These are phyloP conservation scores for Salix exigua DNA, from an alignment of 345 rosid genomes.

Conservation along the genomic window DNA sequence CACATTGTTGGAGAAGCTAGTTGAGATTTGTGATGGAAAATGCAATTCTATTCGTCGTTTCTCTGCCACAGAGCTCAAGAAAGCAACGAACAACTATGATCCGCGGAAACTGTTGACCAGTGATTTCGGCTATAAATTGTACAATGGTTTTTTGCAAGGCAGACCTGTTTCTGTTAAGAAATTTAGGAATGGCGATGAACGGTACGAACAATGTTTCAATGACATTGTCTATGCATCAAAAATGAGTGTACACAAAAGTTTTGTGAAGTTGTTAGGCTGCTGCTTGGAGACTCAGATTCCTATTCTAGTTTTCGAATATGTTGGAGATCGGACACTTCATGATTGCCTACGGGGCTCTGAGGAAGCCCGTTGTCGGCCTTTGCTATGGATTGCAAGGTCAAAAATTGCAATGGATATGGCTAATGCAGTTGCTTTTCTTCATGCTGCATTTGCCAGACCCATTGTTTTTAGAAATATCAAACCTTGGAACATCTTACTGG, in stretches of 20 bases:
- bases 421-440: slow-evolving; percentile 19
- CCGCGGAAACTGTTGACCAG: background rate
- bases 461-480: slow-evolving; percentile 12
- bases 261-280: slow-evolving; percentile 28
- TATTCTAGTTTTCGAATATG: background rate
- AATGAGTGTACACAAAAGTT: slow-evolving; percentile 17
- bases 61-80: slow-evolving; percentile 10
- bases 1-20: slow-evolving; percentile 12
- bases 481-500: background rate
- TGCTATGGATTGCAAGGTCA: slow-evolving; percentile 15
- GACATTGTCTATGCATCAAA: slow-evolving; percentile 8
- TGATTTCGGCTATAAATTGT: background rate
- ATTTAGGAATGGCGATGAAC: background rate
- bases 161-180: slow-evolving; percentile 13
- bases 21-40: slow-evolving; percentile 15
- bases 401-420: slow-evolving; percentile 23
- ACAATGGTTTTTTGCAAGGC: slow-evolving; percentile 8
- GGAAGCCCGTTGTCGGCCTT: background rate
- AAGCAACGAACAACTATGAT: slow-evolving; percentile 11
- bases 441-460: slow-evolving; percentile 21
- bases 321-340: too few relatives aligned
- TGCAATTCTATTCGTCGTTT: slow-evolving; percentile 13
- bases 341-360: too few relatives aligned
- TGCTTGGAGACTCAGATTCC: slow-evolving; percentile 21
- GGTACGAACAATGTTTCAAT: background rate